Percentiles rank a stretch among this genome's conserved stretches.
phyloP scores from a whole-genome alignment of 371 early-diverging fungal species.

The Syncephalastrum monosporum region DNA sequence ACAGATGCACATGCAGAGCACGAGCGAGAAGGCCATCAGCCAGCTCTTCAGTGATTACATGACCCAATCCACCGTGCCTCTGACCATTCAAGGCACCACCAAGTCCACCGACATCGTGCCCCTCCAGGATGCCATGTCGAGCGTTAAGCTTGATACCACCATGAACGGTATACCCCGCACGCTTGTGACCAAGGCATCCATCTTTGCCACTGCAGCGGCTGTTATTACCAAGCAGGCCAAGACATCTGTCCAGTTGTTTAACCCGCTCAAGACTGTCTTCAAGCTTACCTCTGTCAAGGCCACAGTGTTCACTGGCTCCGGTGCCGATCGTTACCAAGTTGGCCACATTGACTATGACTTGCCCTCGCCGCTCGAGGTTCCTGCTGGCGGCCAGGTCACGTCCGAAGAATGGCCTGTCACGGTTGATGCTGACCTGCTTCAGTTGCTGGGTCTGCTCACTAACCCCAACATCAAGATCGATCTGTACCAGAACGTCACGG shows the following conservation, averaged over 20 bases:
- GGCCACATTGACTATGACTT: constrained; percentile 24
- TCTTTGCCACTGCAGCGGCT: not conserved
- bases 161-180: constrained; percentile 34
- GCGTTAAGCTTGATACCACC: constrained; percentile 37
- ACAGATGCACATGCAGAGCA: constrained; percentile 25
- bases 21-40: constrained; percentile 16
- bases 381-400: constrained; percentile 22
- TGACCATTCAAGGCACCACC: constrained; percentile 39
- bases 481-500: constrained; percentile 34
- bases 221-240: constrained; percentile 22
- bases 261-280: constrained; percentile 46
- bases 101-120: constrained; percentile 43
- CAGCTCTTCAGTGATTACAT: constrained; percentile 34
- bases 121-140: constrained; percentile 45
- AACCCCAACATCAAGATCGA: constrained; percentile 21
- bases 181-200: constrained; percentile 12
- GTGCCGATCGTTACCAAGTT: constrained; percentile 11
- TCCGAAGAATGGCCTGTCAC: constrained; percentile 18
- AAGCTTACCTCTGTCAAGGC: constrained; percentile 34
- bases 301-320: constrained; percentile 9
- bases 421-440: constrained; percentile 14
- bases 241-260: constrained; percentile 41
- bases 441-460: constrained; percentile 11
- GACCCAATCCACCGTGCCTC: constrained; percentile 35
- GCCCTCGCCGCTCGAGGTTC: constrained; percentile 24